A percentile compares a stretch with the other conserved stretches of the same genome.
These are phyloP conservation scores for Cladosporium sp. DNA, from an alignment of 2,329 filamentous ascomycete genomes.

Conservation along the genomic window DNA sequence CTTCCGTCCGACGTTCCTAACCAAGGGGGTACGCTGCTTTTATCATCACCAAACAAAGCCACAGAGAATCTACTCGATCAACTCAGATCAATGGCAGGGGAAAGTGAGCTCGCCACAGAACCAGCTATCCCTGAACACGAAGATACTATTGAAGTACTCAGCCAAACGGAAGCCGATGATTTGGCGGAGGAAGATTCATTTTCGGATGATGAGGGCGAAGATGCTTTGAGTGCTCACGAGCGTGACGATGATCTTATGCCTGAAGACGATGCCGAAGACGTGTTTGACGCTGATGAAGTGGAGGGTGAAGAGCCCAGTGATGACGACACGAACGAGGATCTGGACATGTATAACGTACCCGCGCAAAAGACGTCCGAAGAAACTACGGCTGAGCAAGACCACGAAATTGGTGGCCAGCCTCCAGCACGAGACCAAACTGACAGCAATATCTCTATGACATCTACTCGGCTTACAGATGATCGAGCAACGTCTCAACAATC, in stretches of 20 bases:
- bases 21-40: background rate
- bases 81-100: background rate
- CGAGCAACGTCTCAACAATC: background rate
- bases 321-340: conserved; percentile 1
- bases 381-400: conserved; percentile 11
- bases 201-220: background rate
- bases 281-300: conserved; percentile 9
- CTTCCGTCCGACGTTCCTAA: background rate
- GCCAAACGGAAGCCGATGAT: conserved; percentile 12
- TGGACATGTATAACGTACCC: background rate
- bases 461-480: background rate
- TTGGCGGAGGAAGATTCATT: conserved; percentile 15
- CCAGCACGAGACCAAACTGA: background rate
- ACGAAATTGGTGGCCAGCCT: conserved; percentile 5
- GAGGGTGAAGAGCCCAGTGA: conserved; percentile 13
- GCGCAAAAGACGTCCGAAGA: conserved; percentile 1
- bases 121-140: background rate
- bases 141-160: background rate
- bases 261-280: conserved; percentile 20
- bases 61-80: background rate
- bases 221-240: background rate
- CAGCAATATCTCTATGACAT: background rate
- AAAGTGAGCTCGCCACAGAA: background rate
- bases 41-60: background rate
- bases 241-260: conserved; percentile 9